These are phyloP conservation scores for Nannizzia gypsea DNA, from an alignment of 2,329 filamentous ascomycete genomes.

Conservation along the genomic window DNA sequence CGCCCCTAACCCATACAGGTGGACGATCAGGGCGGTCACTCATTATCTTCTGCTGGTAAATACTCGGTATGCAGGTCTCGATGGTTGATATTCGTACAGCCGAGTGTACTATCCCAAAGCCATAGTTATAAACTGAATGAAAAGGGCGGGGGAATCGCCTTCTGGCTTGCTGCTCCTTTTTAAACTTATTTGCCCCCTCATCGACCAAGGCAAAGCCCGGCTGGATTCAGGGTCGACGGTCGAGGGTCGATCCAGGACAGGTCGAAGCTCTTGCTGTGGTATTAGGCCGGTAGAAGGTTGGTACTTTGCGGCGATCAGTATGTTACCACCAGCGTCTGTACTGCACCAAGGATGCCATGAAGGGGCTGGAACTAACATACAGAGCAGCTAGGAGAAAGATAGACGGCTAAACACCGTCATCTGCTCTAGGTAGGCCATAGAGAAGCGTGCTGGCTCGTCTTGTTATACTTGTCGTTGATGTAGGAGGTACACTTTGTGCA, in stretches of 20 bases:
- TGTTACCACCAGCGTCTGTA: not conserved
- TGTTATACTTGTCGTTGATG: not conserved
- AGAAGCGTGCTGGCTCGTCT: not conserved
- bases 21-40: constrained; percentile 14
- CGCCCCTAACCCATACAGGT: constrained; percentile 15
- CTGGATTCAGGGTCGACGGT: not conserved
- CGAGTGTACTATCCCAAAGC: not conserved
- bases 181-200: constrained; percentile 1
- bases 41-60: not conserved
- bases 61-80: not conserved
- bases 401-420: not conserved
- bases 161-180: not conserved
- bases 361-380: too few relatives aligned
- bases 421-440: not conserved
- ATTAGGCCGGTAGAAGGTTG: not conserved
- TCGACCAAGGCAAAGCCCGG: not conserved
- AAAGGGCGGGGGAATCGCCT: not conserved
- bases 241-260: constrained; percentile 1
- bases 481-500: not conserved
- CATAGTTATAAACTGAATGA: not conserved
- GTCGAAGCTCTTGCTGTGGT: not conserved
- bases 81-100: not conserved
- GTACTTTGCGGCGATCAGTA: not conserved
- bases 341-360: not conserved
- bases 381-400: not conserved